Conservation (phyloP, 441 rosid species). For the Francoa sonchifolia region DNA sequence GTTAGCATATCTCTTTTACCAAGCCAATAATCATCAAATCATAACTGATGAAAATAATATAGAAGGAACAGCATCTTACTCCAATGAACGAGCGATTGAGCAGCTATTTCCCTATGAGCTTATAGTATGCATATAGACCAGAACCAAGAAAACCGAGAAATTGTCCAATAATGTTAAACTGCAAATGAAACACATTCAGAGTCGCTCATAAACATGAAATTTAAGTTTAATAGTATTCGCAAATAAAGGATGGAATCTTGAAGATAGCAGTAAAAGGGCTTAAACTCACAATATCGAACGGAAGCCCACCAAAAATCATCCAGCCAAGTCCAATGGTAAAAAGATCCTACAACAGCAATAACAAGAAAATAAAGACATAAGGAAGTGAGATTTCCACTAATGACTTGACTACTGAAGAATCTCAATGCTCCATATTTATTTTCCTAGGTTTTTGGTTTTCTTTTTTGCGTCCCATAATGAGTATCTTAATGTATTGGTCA, state of each 20-base stretch:
- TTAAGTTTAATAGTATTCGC: background rate
- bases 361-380: slow-evolving; percentile 6
- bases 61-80: too few species aligned
- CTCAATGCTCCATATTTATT: too few species aligned
- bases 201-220: background rate
- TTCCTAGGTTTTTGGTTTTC: too few species aligned
- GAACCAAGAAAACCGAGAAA: slow-evolving; percentile 85
- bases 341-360: slow-evolving; percentile 44
- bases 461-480: too few species aligned
- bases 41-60: background rate
- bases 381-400: background rate
- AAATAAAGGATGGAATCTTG: background rate
- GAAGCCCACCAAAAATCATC: slow-evolving; percentile 86
- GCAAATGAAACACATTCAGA: slow-evolving; percentile 12
- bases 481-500: too few species aligned
- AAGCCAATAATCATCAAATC: background rate
- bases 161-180: slow-evolving; percentile 87
- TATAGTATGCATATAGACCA: slow-evolving; percentile 77
- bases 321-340: slow-evolving; percentile 90
- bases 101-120: slow-evolving; percentile 51
- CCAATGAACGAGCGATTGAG: background rate
- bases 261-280: slow-evolving; percentile 6
- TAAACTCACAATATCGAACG: slow-evolving; percentile 66
- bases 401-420: too few species aligned
- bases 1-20: background rate